A percentile compares a stretch with the other conserved stretches of the same genome.
Conservation (phyloP, 139 green algal genomes). For the Chlorella sp. region DNA sequence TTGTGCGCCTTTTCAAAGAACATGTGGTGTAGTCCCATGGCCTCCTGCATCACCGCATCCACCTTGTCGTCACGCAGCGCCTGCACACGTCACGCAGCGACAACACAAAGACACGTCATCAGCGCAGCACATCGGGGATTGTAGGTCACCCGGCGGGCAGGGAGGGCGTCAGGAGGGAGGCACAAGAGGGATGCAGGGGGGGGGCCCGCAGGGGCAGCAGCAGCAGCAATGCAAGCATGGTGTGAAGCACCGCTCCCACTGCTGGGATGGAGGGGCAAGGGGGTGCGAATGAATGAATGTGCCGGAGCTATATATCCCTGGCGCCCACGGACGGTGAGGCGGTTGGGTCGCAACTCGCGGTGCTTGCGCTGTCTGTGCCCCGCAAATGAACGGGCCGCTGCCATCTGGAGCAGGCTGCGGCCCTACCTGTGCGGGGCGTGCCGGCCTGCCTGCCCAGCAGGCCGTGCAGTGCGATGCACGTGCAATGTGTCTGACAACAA, state of each 20-base stretch:
- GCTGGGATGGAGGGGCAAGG: too few relatives aligned
- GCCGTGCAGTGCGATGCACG: background rate
- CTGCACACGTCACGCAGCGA: background rate
- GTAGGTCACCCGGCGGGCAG: background rate
- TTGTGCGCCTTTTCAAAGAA: background rate
- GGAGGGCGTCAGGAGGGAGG: background rate
- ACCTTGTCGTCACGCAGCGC: background rate
- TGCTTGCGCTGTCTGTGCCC: too few relatives aligned
- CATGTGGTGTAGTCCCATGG: background rate
- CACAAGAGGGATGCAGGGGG: background rate
- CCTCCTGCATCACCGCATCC: conserved; percentile 5
- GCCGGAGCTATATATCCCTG: too few relatives aligned
- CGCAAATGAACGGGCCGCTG: too few relatives aligned
- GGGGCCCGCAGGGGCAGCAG: background rate
- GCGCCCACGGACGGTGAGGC: too few relatives aligned
- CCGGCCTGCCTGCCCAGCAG: background rate
- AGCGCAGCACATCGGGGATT: background rate
- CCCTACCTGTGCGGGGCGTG: background rate
- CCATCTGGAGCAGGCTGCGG: too few relatives aligned
- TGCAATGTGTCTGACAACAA: too few relatives aligned
- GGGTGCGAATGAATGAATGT: too few relatives aligned
- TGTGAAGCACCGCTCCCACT: background rate
- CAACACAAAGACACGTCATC: background rate
- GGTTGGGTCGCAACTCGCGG: too few relatives aligned
- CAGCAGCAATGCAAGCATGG: background rate